Conservation (phyloP, 129 eudicot species). For the Silybum marianum region DNA sequence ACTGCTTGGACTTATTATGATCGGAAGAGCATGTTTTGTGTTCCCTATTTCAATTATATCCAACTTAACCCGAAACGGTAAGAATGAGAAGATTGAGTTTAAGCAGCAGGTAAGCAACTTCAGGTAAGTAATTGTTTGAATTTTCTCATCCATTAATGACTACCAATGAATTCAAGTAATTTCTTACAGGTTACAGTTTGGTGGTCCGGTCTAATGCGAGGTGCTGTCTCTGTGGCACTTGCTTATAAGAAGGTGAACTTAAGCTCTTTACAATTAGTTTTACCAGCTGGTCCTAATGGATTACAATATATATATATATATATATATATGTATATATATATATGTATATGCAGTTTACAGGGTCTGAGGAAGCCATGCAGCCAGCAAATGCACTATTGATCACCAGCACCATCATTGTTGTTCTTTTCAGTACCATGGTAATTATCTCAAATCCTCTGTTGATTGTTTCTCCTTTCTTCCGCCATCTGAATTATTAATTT, state of each 20-base stretch:
- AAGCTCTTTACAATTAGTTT: background rate
- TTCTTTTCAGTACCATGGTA: constrained; percentile 92
- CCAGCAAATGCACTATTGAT: constrained; percentile 79
- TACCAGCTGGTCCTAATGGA: background rate
- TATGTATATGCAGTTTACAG: constrained; percentile 62
- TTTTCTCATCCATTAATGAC: constrained; percentile 9
- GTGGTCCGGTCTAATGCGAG: constrained; percentile 99
- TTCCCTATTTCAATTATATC: constrained; percentile 70
- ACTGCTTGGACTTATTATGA: constrained; percentile 61
- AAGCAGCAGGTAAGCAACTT: constrained; percentile 66
- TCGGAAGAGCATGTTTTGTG: constrained; percentile 81
- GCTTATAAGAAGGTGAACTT: constrained; percentile 63
- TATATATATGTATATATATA: too few species aligned
- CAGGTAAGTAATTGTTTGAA: background rate
- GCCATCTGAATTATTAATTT: background rate
- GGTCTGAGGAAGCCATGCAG: constrained; percentile 63
- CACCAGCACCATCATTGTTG: constrained; percentile 83
- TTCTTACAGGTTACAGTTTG: constrained; percentile 67
- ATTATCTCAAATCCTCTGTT: background rate
- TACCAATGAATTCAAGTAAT: constrained; percentile 3
- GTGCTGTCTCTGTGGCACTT: constrained; percentile 93
- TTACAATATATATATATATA: too few species aligned
- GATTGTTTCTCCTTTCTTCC: background rate
- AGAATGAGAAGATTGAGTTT: constrained; percentile 40
- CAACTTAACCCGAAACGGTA: constrained; percentile 47